A percentile compares a stretch with the other conserved stretches of the same genome.
Conservation (phyloP, 2,329 filamentous ascomycete genomes). For the Aurifilum marmelostoma region DNA sequence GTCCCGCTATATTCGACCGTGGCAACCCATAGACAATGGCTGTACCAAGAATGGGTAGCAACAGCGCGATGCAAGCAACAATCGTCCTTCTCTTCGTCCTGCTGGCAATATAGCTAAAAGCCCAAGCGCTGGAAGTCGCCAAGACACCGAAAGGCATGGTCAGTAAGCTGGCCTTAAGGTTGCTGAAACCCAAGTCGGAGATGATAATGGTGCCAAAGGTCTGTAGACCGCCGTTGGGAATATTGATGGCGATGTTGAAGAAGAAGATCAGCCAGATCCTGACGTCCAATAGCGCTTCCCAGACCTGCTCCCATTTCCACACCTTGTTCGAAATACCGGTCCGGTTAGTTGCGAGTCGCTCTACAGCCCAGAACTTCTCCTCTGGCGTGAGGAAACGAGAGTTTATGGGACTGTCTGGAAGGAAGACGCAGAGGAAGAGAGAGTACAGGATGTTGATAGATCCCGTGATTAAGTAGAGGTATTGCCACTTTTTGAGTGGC, state of each 20-base stretch:
- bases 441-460: slow-evolving; percentile 38
- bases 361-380: slow-evolving; percentile 37
- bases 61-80: slow-evolving; percentile 19
- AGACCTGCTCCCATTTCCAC: slow-evolving; percentile 38
- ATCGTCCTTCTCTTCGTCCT: slow-evolving; percentile 20
- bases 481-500: slow-evolving; percentile 33
- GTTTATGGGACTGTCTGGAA: slow-evolving; percentile 44
- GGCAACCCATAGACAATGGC: slow-evolving; percentile 25
- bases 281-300: slow-evolving; percentile 34
- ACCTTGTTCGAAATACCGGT: slow-evolving; percentile 40
- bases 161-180: slow-evolving; percentile 25
- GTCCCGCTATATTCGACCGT: slow-evolving; percentile 21
- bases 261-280: slow-evolving; percentile 37
- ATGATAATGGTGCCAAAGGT: slow-evolving; percentile 29
- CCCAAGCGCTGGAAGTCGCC: slow-evolving; percentile 25
- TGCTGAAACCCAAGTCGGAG: slow-evolving; percentile 22
- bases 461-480: slow-evolving; percentile 39
- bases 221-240: slow-evolving; percentile 37
- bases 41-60: slow-evolving; percentile 24
- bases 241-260: slow-evolving; percentile 37
- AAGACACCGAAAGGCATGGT: slow-evolving; percentile 27
- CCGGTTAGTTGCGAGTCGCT: slow-evolving; percentile 42
- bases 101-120: slow-evolving; percentile 26
- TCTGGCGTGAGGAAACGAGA: slow-evolving; percentile 38
- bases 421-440: slow-evolving; percentile 35